These are phyloP conservation scores for Suillus tomentosus DNA, from an alignment of 768 basidiomycete species.

Conservation along the genomic window DNA sequence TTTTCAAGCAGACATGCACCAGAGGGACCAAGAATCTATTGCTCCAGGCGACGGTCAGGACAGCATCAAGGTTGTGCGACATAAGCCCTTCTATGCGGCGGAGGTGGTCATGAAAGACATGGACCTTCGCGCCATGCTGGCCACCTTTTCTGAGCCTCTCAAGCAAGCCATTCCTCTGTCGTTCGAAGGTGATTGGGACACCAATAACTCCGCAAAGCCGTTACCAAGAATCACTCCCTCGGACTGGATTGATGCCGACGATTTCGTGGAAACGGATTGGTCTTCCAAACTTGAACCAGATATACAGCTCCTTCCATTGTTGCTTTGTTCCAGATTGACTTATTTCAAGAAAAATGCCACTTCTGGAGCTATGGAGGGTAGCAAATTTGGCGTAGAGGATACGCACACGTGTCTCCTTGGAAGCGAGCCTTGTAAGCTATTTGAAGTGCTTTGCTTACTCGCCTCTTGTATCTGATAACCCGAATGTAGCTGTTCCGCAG, in stretches of 20 bases:
- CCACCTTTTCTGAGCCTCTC: conserved; percentile 71
- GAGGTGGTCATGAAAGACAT: conserved; percentile 79
- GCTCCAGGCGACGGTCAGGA: conserved; percentile 58
- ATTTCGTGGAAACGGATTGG: conserved; percentile 83
- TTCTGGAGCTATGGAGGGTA: conserved; percentile 44
- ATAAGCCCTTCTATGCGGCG: conserved; percentile 87
- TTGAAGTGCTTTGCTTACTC: conserved; percentile 8
- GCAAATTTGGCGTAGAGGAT: conserved; percentile 85
- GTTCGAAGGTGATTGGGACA: conserved; percentile 45
- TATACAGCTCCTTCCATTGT: conserved; percentile 70
- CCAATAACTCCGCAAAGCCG: conserved; percentile 33
- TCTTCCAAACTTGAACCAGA: conserved; percentile 51
- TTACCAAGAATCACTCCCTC: conserved; percentile 42
- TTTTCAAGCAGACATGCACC: conserved; percentile 90
- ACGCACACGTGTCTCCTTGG: conserved; percentile 84
- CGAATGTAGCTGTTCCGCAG: conserved; percentile 53
- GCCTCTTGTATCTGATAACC: conserved; percentile 8
- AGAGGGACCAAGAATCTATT: conserved; percentile 79
- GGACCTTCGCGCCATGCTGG: conserved; percentile 77
- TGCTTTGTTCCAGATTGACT: conserved; percentile 79
- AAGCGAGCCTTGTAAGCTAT: conserved; percentile 61
- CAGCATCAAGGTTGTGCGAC: conserved; percentile 60
- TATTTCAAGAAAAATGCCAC: conserved; percentile 70
- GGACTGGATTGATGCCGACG: conserved; percentile 75
- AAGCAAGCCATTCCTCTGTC: conserved; percentile 59